Percentiles rank a stretch among this genome's conserved stretches.
Conservation (phyloP, 345 rosid genomes). For the Pelargonium nanum region DNA sequence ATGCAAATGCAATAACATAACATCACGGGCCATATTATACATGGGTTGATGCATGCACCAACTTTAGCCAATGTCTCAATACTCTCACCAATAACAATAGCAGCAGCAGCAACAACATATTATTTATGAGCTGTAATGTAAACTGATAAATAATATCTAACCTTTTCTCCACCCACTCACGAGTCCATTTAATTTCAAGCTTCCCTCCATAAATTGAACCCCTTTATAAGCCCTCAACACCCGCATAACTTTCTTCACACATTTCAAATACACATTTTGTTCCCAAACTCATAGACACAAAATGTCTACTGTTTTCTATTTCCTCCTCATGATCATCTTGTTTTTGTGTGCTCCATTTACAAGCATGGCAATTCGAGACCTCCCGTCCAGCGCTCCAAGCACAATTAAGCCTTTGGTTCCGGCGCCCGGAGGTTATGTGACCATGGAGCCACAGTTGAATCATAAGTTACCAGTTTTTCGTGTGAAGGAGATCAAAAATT, state of each 20-base stretch:
- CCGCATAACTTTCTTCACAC: background rate
- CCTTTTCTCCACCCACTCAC: background rate
- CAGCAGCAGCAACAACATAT: background rate
- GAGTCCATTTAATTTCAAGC: background rate
- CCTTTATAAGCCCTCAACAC: background rate
- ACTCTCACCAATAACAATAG: background rate
- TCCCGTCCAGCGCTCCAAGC: slow-evolving; percentile 60
- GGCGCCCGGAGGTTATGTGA: slow-evolving; percentile 20
- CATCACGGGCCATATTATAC: too few species aligned
- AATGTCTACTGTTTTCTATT: background rate
- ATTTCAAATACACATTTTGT: background rate
- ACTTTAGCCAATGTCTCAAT: background rate
- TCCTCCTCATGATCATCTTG: background rate
- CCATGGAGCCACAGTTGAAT: slow-evolving; percentile 31
- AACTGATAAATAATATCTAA: background rate
- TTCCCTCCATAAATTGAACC: background rate
- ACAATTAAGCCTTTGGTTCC: slow-evolving; percentile 35
- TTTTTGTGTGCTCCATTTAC: background rate
- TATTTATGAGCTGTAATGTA: background rate
- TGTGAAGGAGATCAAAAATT: slow-evolving; percentile 39
- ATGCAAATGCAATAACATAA: too few species aligned
- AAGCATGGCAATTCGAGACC: slow-evolving; percentile 8
- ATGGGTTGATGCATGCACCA: too few species aligned
- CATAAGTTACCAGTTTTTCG: slow-evolving; percentile 23
- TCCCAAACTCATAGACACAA: too few species aligned